phyloP scores from a whole-genome alignment of 192 early-diverging fungal species.

The Linnemannia elongata region DNA sequence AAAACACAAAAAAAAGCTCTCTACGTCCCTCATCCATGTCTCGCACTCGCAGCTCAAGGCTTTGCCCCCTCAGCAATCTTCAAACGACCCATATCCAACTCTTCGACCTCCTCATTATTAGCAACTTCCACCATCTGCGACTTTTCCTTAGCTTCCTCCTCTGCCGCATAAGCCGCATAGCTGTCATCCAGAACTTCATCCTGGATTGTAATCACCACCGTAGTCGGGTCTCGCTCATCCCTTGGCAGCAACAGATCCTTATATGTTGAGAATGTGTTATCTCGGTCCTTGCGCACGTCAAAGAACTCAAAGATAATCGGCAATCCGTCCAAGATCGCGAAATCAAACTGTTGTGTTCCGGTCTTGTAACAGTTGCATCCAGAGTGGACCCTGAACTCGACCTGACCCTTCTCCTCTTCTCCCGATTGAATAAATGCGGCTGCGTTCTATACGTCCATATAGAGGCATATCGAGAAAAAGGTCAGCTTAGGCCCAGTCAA shows the following conservation, averaged over 20 bases:
- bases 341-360: slow-evolving; percentile 26
- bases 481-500: not conserved
- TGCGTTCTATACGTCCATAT: slow-evolving; percentile 24
- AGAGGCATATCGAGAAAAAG: not conserved
- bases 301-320: slow-evolving; percentile 31
- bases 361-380: slow-evolving; percentile 38
- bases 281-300: slow-evolving; percentile 15
- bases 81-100: not conserved
- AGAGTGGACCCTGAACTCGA: slow-evolving; percentile 4
- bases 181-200: not conserved
- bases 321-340: slow-evolving; percentile 17
- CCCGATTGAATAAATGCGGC: slow-evolving; percentile 27
- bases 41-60: not conserved
- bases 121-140: too few relatives aligned
- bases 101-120: not conserved
- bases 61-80: not conserved
- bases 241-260: slow-evolving; percentile 12
- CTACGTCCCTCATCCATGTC: not conserved
- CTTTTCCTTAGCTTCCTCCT: not conserved
- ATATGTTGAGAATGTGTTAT: slow-evolving; percentile 28
- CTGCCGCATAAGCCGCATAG: not conserved
- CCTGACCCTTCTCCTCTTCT: slow-evolving; percentile 13
- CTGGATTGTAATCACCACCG: slow-evolving; percentile 24
- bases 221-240: slow-evolving; percentile 42
- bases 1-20: not conserved